Evolutionary conservation across 345 rosid species (phyloP).

Genomic region (Psidium guajava): DNA sequence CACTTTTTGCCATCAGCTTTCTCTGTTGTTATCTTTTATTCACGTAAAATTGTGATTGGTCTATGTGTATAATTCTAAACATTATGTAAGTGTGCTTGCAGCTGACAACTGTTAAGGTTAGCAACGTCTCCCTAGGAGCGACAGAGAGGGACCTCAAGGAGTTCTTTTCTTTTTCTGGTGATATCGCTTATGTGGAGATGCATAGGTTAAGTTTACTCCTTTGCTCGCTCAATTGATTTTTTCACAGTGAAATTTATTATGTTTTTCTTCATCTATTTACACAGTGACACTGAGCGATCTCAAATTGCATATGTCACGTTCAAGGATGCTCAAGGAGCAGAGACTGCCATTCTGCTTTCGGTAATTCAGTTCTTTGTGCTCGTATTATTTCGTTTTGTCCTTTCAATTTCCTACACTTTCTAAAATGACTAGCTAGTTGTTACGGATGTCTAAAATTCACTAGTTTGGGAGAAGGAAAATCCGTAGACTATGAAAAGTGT

Average conservation of each 20-base stretch:
- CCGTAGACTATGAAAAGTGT: not conserved
- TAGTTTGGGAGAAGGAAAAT: not conserved
- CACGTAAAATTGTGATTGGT: not conserved
- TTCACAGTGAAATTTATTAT: not conserved
- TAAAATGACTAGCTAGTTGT: not conserved
- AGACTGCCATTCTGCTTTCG: constrained; percentile 55
- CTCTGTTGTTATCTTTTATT: not conserved
- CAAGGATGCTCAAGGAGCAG: constrained; percentile 54
- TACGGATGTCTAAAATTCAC: not conserved
- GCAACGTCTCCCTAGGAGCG: constrained; percentile 68
- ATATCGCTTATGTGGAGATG: constrained; percentile 58
- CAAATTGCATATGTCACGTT: constrained; percentile 52
- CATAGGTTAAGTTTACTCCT: constrained; percentile 28
- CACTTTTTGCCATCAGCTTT: not conserved
- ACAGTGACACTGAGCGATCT: constrained; percentile 52
- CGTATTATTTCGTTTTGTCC: not conserved
- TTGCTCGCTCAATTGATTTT: not conserved
- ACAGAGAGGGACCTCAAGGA: constrained; percentile 57
- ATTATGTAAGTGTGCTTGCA: constrained; percentile 8
- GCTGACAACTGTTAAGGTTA: constrained; percentile 47
- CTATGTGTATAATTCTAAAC: not conserved
- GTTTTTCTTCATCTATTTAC: constrained; percentile 2
- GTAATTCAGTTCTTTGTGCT: not conserved
- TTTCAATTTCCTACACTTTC: not conserved
- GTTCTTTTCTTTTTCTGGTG: constrained; percentile 85